Base-by-base conservation (phyloP, 2,329 filamentous ascomycete species). In the Trichothecium sympodiale region DNA sequence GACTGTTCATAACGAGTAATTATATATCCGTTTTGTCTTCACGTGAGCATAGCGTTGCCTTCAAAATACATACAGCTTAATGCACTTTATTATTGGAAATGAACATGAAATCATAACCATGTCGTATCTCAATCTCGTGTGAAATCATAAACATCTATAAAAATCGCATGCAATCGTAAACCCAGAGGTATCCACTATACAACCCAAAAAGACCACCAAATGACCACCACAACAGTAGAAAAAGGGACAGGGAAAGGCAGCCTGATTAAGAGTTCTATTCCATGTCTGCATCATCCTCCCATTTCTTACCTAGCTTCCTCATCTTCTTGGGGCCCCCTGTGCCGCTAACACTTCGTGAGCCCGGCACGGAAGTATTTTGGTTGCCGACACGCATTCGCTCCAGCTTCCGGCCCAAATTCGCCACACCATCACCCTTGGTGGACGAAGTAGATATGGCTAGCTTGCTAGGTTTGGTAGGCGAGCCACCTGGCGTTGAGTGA, bases 301-400 rank as follows among this genome's bases (percentile, higher is more conserved):
- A 75, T 40, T 61, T 61, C 48, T 62, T 65, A 4, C 53, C 59
- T 38, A 74, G 43, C 46, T 62, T 68, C n/a, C 68, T 60, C 43
- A 70, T 50, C 54, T 72, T 74, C 52, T 71, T 73, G 12, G 69
- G 68, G 38, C 66, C 8, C 17, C 10, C n/a, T 13, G 28, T 29
- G 28, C 13, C 28, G 15, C 28, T 29, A 29, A 16, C 28, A 29
- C 28, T 29, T 29, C 28, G 13, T 5, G 28, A 25, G 6, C 28
- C 15, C 5, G 13, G 28, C 8, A 15, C 17, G n/a, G 16, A 17
- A 29, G 29, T 9, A 18, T 16, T 38, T 25, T 60, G 58, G 29
- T 53, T 56, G 35, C 60, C 64, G 25, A 76, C 57, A 4, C 64
- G 61, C 48, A 76, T 56, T 40, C 59, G 56, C 52, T 74, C 69